A percentile compares a stretch with the other conserved stretches of the same genome.
These are phyloP conservation scores for Cucurbita argyrosperma DNA, from an alignment of 306 rosid genomes.

Conservation along the genomic window DNA sequence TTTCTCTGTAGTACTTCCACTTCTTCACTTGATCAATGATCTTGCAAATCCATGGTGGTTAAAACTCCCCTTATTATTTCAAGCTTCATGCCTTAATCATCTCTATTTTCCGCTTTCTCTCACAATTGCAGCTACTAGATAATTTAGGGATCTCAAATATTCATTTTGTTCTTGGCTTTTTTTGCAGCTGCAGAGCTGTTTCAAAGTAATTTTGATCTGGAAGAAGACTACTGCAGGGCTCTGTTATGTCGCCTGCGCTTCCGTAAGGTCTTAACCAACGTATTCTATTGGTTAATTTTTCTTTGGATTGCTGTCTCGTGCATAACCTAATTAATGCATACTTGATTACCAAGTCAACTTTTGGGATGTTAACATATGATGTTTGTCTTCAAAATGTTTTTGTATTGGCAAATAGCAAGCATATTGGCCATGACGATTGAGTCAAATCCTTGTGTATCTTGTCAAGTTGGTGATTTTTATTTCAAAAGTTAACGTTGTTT, in stretches of 20 bases:
- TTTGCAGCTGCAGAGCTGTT: conserved; percentile 67
- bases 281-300: conserved; percentile 8
- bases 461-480: background rate
- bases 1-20: background rate
- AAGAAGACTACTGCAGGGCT: conserved; percentile 94
- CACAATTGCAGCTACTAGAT: conserved; percentile 12
- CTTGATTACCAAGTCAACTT: background rate
- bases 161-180: conserved; percentile 7
- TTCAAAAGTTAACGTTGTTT: background rate
- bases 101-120: background rate
- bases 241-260: conserved; percentile 93
- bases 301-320: background rate
- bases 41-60: background rate
- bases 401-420: background rate
- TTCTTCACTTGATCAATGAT: background rate
- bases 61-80: background rate
- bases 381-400: background rate
- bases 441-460: background rate
- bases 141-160: background rate
- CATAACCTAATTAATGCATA: background rate
- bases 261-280: conserved; percentile 97
- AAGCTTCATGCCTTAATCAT: conserved; percentile 2
- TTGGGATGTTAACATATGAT: background rate
- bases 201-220: conserved; percentile 59
- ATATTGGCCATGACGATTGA: background rate